Conservation (phyloP, 306 rosid genomes). For the Pterocarpus santalinus region DNA sequence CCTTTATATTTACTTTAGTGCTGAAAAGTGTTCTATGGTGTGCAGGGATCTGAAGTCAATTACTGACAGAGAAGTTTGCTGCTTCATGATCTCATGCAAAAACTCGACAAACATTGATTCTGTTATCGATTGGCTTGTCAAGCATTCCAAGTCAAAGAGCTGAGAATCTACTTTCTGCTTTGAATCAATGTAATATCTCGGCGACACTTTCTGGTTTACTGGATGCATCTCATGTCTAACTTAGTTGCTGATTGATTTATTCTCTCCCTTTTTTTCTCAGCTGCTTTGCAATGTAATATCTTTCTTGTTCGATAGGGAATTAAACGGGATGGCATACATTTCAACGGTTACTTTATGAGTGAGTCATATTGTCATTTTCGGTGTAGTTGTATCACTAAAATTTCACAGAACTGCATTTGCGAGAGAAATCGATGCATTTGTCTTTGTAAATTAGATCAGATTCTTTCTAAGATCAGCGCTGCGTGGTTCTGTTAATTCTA, state of each 20-base stretch:
- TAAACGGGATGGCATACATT: slow-evolving; percentile 33
- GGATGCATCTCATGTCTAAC: slow-evolving; percentile 60
- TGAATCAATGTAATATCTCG: slow-evolving; percentile 55
- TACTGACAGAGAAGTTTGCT: slow-evolving; percentile 90
- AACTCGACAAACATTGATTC: slow-evolving; percentile 92
- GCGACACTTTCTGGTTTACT: slow-evolving; percentile 55
- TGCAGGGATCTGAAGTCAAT: slow-evolving; percentile 85
- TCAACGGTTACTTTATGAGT: slow-evolving; percentile 32
- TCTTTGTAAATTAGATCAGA: slow-evolving; percentile 30
- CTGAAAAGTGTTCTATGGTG: slow-evolving; percentile 39
- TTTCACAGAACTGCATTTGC: slow-evolving; percentile 34
- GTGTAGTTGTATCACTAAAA: slow-evolving; percentile 35
- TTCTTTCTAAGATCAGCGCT: slow-evolving; percentile 21
- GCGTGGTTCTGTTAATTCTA: neutral
- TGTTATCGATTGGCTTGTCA: slow-evolving; percentile 91
- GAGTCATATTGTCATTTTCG: slow-evolving; percentile 39
- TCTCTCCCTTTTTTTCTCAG: slow-evolving; percentile 34
- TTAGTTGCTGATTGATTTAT: slow-evolving; percentile 58
- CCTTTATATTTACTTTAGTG: slow-evolving; percentile 18
- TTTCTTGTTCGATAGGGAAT: slow-evolving; percentile 42
- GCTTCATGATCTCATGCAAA: slow-evolving; percentile 98
- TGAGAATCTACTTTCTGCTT: slow-evolving; percentile 54
- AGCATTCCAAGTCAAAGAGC: slow-evolving; percentile 95
- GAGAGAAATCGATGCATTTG: slow-evolving; percentile 35
- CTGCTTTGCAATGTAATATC: slow-evolving; percentile 44